These are phyloP conservation scores for Bipolaris cookei DNA, from an alignment of 2,329 filamentous ascomycete species.

Conservation along the genomic window DNA sequence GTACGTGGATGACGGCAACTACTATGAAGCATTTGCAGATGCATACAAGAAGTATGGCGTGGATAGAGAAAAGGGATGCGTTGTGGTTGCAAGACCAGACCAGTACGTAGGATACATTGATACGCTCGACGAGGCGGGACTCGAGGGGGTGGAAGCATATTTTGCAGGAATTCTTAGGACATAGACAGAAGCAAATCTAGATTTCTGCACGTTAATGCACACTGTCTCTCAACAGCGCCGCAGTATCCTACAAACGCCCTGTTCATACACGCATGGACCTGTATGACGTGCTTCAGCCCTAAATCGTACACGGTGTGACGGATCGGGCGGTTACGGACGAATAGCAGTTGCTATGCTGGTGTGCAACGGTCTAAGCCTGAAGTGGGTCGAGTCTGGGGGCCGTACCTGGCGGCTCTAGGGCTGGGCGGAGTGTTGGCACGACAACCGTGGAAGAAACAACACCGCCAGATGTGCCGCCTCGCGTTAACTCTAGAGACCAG, in stretches of 20 bases:
- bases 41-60: slow-evolving; percentile 66
- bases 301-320: slow-evolving; percentile 3
- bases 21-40: slow-evolving; percentile 53
- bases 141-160: slow-evolving; percentile 39
- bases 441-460: slow-evolving; percentile 23
- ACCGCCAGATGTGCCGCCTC: slow-evolving; percentile 9
- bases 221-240: not conserved
- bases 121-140: slow-evolving; percentile 42
- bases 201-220: not conserved
- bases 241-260: slow-evolving; percentile 12
- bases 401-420: slow-evolving; percentile 10
- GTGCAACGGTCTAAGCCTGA: slow-evolving; percentile 11
- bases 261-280: slow-evolving; percentile 6
- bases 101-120: slow-evolving; percentile 65
- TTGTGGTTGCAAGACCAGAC: slow-evolving; percentile 69
- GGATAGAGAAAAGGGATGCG: slow-evolving; percentile 60
- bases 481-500: slow-evolving; percentile 10
- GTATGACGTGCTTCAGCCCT: slow-evolving; percentile 8
- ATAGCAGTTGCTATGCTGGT: slow-evolving; percentile 2
- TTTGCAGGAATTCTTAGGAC: slow-evolving; percentile 40
- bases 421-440: slow-evolving; percentile 11
- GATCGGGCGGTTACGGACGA: slow-evolving; percentile 6
- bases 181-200: slow-evolving; percentile 5
- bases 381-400: slow-evolving; percentile 11
- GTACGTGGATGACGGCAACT: slow-evolving; percentile 56